Evolutionary conservation across 2,329 filamentous ascomycete genomes (phyloP), one percentile per base, ranked within the genome.

Genomic region (Elsinoe necatrix): DNA sequence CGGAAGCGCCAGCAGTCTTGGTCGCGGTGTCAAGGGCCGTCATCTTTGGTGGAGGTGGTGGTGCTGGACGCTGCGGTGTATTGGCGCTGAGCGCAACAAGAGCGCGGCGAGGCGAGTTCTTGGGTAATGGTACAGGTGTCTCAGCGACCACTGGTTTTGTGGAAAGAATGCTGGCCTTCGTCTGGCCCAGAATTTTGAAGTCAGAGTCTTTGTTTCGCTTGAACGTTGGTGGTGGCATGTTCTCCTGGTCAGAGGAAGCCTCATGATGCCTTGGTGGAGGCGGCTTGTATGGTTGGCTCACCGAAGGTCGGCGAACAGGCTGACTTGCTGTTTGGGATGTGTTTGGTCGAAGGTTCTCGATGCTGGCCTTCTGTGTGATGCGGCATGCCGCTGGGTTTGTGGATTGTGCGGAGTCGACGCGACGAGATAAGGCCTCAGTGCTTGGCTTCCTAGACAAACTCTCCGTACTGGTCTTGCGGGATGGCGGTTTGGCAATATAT

Each of bases 21-120:
- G 92, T 96, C 1, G 90, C 92, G 2, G 91, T 86, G 63, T 97
- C 90, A n/a, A 96, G 75, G 6, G 95, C 86, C 1, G 88, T 93
- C 92, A 97, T 97, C 71, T 96, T 97, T 0, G 93, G 92, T 6
- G 90, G 90, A 2, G 92, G 92, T 16, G 77, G 72, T 1, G 85
- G 86, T 1, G 89, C 89, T 20, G 86, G 80, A 63, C 90, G 79
- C 65, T 83, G 86, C 9, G 90, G 90, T 3, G 89, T 95, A 65
- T 86, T 86, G 58, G 75, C 79, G 64, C 77, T 82, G 59, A 80
- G 74, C 5, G 73, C 69, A 12, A 77, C 77, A 7, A 85, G 69
- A 12, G 75, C 57, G 72, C 74, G 62, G 72, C 75, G 59, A 61
- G 70, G 64, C 60, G 64, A 62, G 7, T 61, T 55, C 14, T 54